phyloP scores from a whole-genome alignment of 352 stramenopile species.

The Globisporangium nunn region DNA sequence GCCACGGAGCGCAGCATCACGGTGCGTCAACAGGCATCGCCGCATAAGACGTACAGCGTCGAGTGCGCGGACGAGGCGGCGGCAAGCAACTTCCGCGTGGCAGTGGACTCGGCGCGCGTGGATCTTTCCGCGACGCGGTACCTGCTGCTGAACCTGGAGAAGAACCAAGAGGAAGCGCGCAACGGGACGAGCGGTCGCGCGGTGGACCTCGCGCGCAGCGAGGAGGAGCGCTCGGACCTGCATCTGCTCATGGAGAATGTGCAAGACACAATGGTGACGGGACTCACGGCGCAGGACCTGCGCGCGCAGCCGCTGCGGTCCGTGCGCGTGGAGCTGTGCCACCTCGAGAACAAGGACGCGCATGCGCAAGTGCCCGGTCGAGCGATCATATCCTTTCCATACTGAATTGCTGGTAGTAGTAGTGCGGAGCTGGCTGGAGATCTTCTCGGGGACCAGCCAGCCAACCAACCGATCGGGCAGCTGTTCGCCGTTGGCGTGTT shows the following conservation, averaged over 20 bases:
- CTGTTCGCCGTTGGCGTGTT: no score
- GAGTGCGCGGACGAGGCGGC: constrained; percentile 56
- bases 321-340: constrained; percentile 76
- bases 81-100: constrained; percentile 70
- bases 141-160: constrained; percentile 75
- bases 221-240: constrained; percentile 66
- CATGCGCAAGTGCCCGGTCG: constrained; percentile 66
- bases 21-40: constrained; percentile 39
- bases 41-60: constrained; percentile 54
- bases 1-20: constrained; percentile 29
- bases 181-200: constrained; percentile 13
- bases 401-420: background rate
- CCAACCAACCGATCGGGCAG: no score
- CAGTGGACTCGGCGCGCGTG: constrained; percentile 66
- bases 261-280: constrained; percentile 74
- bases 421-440: no score
- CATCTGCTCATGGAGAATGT: constrained; percentile 78
- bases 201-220: constrained; percentile 22
- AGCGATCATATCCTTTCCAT: constrained; percentile 32
- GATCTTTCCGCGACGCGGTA: constrained; percentile 73
- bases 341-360: constrained; percentile 85
- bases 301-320: constrained; percentile 68
- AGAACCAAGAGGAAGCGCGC: constrained; percentile 63
- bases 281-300: constrained; percentile 59
- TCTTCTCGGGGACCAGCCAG: no score